A percentile compares a stretch with the other conserved stretches of the same genome.
Conservation (phyloP, 768 basidiomycete species). For the Mrakia gelida region DNA sequence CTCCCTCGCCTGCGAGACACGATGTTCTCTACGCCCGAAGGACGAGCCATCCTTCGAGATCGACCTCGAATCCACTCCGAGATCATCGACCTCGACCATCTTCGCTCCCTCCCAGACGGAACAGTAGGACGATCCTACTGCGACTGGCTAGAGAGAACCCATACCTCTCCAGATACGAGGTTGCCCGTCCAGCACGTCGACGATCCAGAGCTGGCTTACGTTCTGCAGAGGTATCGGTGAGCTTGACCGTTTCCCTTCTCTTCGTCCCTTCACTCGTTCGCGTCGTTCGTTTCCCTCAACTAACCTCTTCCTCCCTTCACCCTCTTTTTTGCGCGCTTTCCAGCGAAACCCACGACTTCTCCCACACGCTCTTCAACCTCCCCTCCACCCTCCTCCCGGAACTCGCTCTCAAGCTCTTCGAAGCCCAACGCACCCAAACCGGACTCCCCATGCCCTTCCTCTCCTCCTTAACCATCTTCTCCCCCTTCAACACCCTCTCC, state of each 20-base stretch:
- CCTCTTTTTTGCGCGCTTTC: background rate
- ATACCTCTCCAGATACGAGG: slow-evolving; percentile 88
- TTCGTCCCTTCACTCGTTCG: background rate
- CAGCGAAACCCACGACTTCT: slow-evolving; percentile 89
- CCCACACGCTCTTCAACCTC: slow-evolving; percentile 83
- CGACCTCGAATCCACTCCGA: slow-evolving; percentile 73
- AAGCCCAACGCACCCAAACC: slow-evolving; percentile 70
- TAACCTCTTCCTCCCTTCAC: background rate
- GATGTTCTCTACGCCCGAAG: slow-evolving; percentile 76
- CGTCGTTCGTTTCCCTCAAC: background rate
- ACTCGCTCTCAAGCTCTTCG: slow-evolving; percentile 89
- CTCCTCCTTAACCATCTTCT: slow-evolving; percentile 60
- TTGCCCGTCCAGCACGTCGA: slow-evolving; percentile 89
- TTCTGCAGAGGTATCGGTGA: slow-evolving; percentile 88
- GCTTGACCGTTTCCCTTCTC: background rate
- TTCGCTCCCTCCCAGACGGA: slow-evolving; percentile 66
- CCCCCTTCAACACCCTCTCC: slow-evolving; percentile 62
- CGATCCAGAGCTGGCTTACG: slow-evolving; percentile 92
- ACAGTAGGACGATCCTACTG: slow-evolving; percentile 82
- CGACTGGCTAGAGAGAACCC: slow-evolving; percentile 81
- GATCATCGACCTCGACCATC: slow-evolving; percentile 65
- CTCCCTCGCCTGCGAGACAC: slow-evolving; percentile 68
- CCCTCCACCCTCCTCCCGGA: slow-evolving; percentile 88
- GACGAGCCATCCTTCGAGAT: slow-evolving; percentile 74
- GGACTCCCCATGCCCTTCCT: slow-evolving; percentile 81